Evolutionary conservation across 257 asterid species (phyloP).

Genomic region (Anisodus tanguticus): DNA sequence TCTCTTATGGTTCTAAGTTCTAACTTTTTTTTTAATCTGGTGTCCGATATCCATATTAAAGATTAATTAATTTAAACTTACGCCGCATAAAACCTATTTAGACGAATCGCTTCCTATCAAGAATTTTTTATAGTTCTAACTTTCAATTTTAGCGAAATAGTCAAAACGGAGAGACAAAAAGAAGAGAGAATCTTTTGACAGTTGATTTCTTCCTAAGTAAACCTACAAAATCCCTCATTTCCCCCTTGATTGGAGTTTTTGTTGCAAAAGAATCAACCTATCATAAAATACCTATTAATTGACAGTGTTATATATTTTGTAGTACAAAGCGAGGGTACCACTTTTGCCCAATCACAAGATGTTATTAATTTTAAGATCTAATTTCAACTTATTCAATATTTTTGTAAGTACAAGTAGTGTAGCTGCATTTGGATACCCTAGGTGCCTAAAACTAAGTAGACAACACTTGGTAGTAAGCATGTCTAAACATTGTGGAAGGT

Average conservation of each 20-base stretch:
- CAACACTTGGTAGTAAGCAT: slow-evolving; percentile 15
- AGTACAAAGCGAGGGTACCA: not conserved
- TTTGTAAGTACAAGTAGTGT: not conserved
- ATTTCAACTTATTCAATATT: no score
- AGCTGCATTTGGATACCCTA: not conserved
- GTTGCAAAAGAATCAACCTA: not conserved
- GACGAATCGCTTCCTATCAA: no score
- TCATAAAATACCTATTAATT: not conserved
- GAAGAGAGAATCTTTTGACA: not conserved
- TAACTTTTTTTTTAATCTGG: no score
- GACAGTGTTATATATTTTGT: not conserved
- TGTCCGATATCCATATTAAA: no score
- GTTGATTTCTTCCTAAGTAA: not conserved
- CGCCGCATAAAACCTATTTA: no score
- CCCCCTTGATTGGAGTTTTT: not conserved
- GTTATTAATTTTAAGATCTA: not conserved
- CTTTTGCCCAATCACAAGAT: not conserved
- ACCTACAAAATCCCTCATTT: not conserved
- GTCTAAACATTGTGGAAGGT: slow-evolving; percentile 3
- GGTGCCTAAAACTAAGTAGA: not conserved
- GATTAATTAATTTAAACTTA: no score
- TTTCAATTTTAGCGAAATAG: no score
- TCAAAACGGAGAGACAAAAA: no score
- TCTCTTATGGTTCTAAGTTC: no score
- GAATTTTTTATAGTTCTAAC: no score